Evolutionary conservation across 805 yeast genomes (phyloP), one percentile per base, ranked within the genome.

Genomic region (Pichia phayaonensis): DNA sequence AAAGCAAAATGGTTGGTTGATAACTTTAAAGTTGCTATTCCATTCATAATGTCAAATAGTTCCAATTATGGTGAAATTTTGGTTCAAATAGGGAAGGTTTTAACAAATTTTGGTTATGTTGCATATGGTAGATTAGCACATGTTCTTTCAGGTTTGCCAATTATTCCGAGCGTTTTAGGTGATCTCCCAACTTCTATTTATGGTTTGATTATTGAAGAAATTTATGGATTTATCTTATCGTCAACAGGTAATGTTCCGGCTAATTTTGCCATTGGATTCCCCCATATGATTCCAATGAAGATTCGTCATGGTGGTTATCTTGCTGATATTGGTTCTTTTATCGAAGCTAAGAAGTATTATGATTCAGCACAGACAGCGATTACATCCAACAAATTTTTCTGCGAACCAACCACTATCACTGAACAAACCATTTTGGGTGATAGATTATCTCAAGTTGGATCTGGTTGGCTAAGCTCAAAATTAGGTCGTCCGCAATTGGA

Each of bases 381-480:
- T 47, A 75, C 74, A 52, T 54, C 72, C 0, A 56, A 70, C 38
- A 66, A 72, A n/a, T 56, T 65, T 11, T 59, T 65, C 8, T 59
- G 64, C 21, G 69, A 71, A 40, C 60, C 72, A 8, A 64, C 62
- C 6, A 57, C 70, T 39, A 58, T 65, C 5, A 52, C 64, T 22
- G 64, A 66, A 2, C 59, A 75, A 29, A 69, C 69, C 18, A 65
- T 64, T 8, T 64, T 81, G 54, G 62, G 70, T 39, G 73, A 72
- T 51, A 73, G 82, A 56, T 59, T 80, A 23, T 71, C 79, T 8
- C 79, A 74, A 24, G 59, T 71, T 4, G 63, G 60, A 22, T 76
- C 78, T 29, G 76, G 90, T 5, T 90, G 97, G 97, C 77, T 90
- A 56, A 84, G 87, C 15, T 81, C 83, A 59, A 63, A 61, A 43